phyloP scores from a whole-genome alignment of 352 stramenopile genomes.

The Phytophthora quininea region DNA sequence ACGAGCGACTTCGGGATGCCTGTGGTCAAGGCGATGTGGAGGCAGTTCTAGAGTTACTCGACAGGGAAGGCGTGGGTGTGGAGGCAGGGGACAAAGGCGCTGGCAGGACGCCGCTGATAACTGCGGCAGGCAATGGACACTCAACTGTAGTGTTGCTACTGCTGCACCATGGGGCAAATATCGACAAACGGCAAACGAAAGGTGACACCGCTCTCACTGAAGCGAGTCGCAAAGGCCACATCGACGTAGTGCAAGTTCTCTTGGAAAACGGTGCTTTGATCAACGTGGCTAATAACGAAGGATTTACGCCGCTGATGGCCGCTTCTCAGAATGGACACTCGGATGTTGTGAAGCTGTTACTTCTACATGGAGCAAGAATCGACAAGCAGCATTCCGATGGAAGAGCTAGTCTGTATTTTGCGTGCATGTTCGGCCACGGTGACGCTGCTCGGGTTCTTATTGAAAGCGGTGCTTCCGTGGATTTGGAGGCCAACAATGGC shows the following conservation, averaged over 20 bases:
- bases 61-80: too few relatives aligned
- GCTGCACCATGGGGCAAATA: background rate
- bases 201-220: background rate
- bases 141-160: background rate
- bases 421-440: background rate
- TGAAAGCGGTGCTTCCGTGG: background rate
- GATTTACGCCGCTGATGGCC: background rate
- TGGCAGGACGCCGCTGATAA: too few relatives aligned
- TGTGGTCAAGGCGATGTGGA: background rate
- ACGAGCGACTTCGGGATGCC: too few relatives aligned
- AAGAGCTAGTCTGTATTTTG: constrained; percentile 1
- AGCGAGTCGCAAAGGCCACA: too few relatives aligned
- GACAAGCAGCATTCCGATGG: background rate
- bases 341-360: background rate
- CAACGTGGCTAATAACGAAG: background rate
- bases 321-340: constrained; percentile 1
- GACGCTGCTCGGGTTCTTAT: background rate
- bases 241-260: too few relatives aligned
- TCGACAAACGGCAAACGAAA: background rate
- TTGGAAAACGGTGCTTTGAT: constrained; percentile 1
- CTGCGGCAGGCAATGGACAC: background rate
- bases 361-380: background rate
- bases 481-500: background rate
- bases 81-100: too few relatives aligned
- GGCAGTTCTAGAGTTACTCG: background rate